A percentile compares a stretch with the other conserved stretches of the same genome.
These are phyloP conservation scores for Neurospora sp. DNA, from an alignment of 495 filamentous ascomycete genomes.

Conservation along the genomic window DNA sequence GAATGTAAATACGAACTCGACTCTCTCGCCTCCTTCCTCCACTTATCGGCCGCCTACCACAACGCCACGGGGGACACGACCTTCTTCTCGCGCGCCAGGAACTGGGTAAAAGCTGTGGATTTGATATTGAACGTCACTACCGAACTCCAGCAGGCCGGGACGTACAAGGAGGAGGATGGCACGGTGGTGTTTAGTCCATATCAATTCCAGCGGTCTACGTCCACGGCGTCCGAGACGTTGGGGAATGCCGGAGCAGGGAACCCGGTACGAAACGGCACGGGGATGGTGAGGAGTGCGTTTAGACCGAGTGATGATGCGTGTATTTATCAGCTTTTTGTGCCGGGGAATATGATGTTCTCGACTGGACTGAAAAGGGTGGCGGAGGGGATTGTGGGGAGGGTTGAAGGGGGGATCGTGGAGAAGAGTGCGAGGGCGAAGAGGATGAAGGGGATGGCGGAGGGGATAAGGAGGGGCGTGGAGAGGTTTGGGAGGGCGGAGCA, in stretches of 20 bases:
- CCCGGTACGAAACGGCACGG: conserved; percentile 44
- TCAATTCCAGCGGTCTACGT: conserved; percentile 43
- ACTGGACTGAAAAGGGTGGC: not conserved
- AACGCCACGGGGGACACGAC: conserved; percentile 39
- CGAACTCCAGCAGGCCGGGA: conserved; percentile 43
- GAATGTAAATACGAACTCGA: conserved; percentile 51
- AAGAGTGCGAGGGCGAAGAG: not conserved
- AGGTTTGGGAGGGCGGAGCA: not conserved
- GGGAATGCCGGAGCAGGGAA: conserved; percentile 48
- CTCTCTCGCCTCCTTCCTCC: conserved; percentile 50
- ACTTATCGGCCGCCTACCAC: conserved; percentile 47
- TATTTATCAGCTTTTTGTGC: not conserved
- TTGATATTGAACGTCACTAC: conserved; percentile 38
- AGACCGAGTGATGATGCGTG: not conserved
- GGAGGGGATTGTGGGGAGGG: not conserved
- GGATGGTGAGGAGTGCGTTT: conserved; percentile 50
- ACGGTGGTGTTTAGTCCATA: conserved; percentile 43
- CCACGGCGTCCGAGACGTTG: conserved; percentile 44
- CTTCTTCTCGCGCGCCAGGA: conserved; percentile 43
- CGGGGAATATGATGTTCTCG: not conserved
- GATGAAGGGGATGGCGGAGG: not conserved
- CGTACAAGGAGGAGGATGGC: conserved; percentile 40
- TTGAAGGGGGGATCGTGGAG: not conserved
- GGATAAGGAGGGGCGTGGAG: not conserved
- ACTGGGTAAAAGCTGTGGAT: conserved; percentile 42